Base-by-base conservation (phyloP, 169 alveolate species). In the Cytauxzoon felis region DNA sequence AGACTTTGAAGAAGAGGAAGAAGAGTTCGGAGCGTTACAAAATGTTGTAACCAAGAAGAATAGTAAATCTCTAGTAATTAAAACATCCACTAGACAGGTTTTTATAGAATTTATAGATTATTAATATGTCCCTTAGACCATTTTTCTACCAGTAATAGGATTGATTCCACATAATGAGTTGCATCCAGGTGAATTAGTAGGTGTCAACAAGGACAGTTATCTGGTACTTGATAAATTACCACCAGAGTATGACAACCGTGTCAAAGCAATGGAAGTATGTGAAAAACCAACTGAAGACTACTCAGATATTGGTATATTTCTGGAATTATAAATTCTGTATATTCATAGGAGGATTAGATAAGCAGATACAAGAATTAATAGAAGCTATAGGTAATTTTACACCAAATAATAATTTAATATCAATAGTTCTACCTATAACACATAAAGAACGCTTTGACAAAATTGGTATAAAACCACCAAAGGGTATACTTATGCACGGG, bases 261-360 rank as follows among this genome's bases (percentile, higher is more conserved):
- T 97, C 16, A 95, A 95, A 78, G 99, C 99, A 11, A 97, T 97
- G 99, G 99, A 98, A 88, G 98, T 98, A 23, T 99, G 96, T 83
- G 99, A 97, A 70, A 90, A 91, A 63, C 99, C 99, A 21, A 94
- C 96, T 4, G 99, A 98, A 80, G 98, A 97, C 76, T 98, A 98
- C 80, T 87, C 98, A 21, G 99, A 98, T 91, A 95, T 98, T 56
- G n/a, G n/a, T n/a, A n/a, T n/a, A n/a, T n/a, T n/a, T n/a, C n/a
- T n/a, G n/a, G n/a, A n/a, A n/a, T n/a, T n/a, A n/a, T n/a, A n/a
- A n/a, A n/a, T n/a, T n/a, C n/a, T n/a, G n/a, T n/a, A n/a, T n/a
- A n/a, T n/a, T n/a, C n/a, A 9, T 11, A 49, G 91, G 99, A 33
- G 99, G 99, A 1, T 90, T 97, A 36, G 99, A 97, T 82, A 97